Base-by-base conservation (phyloP, 192 early-diverging fungal species). In the Rhizoclosmatium globosum region DNA sequence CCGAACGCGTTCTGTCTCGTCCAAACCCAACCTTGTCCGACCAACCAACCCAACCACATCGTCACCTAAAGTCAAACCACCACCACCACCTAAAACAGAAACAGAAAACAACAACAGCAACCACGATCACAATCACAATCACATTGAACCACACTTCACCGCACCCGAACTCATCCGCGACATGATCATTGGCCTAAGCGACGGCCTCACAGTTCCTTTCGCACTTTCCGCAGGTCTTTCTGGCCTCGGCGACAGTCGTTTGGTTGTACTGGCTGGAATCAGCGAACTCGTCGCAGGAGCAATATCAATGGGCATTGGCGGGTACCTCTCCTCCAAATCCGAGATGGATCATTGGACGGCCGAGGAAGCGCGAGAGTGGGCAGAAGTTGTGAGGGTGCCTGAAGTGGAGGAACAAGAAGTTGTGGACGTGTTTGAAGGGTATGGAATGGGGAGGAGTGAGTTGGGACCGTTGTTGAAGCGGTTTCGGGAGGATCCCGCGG, bases 251-350 rank as follows among this genome's bases (percentile, higher is more conserved):
- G 80, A 85, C 74, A 79, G 86, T 9, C 71, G 81, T 23, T 39
- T 91, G 44, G 91, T 92, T 7, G 77, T 92, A 9, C 82, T 86
- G 56, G 91, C 88, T 64, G 31, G 31, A 31, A 31, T 31, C 31
- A 31, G 31, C 31, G 31, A 31, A 31, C 44, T 89, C 21, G 84
- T 88, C 2, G 83, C 86, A 47, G 90, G 90, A 38, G 77, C 82
- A 2, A 90, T 91, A 66, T 88, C 87, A 19, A 91, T 91, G 90
- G 90, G 85, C 43, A 80, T 90, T 19, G 90, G 91, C 23, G 91
- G 91, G 19, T 92, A 83, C 74, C 76, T 92, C 7, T 89, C 91
- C 46, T 86, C 86, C 4, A 71, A 77, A 47, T 84, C 85, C 7
- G 91, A 92, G 64, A 84, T 88, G 2, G 89, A 92, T 15, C 91